A percentile compares a stretch with the other conserved stretches of the same genome.
These are phyloP conservation scores for Beauveria caledonica DNA, from an alignment of 2,329 filamentous ascomycete species.

Conservation along the genomic window DNA sequence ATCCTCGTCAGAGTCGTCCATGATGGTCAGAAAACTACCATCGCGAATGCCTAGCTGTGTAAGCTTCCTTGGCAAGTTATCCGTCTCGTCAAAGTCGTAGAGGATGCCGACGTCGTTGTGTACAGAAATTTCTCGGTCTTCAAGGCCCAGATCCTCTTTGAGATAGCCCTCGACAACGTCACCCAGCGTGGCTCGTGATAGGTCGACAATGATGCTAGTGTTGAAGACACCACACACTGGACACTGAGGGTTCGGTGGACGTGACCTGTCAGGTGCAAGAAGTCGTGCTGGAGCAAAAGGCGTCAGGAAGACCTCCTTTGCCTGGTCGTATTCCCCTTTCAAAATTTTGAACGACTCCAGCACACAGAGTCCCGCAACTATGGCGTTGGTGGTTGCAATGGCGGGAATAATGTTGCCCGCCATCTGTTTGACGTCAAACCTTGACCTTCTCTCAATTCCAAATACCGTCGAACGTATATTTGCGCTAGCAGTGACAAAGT, in stretches of 20 bases:
- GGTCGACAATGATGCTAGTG: slow-evolving; percentile 58
- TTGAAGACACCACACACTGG: slow-evolving; percentile 73
- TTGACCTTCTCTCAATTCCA: slow-evolving; percentile 76
- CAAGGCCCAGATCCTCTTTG: slow-evolving; percentile 62
- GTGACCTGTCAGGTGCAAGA: slow-evolving; percentile 47
- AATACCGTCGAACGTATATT: slow-evolving; percentile 89
- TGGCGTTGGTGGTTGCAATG: slow-evolving; percentile 96
- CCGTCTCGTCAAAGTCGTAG: slow-evolving; percentile 83
- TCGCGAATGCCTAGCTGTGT: slow-evolving; percentile 66
- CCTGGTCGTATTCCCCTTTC: slow-evolving; percentile 58
- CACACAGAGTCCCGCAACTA: slow-evolving; percentile 87
- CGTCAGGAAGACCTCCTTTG: slow-evolving; percentile 80
- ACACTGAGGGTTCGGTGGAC: slow-evolving; percentile 70
- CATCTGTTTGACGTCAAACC: slow-evolving; percentile 98
- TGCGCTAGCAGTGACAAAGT: slow-evolving; percentile 85
- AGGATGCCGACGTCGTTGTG: slow-evolving; percentile 68
- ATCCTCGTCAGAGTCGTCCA: slow-evolving; percentile 70
- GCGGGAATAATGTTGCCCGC: slow-evolving; percentile 98
- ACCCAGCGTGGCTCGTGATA: slow-evolving; percentile 63
- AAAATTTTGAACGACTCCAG: slow-evolving; percentile 89
- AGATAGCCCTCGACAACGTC: slow-evolving; percentile 73
- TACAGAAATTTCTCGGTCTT: slow-evolving; percentile 69
- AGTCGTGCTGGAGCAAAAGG: slow-evolving; percentile 52
- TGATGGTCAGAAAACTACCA: slow-evolving; percentile 72
- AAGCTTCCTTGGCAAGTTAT: slow-evolving; percentile 75